A percentile compares a stretch with the other conserved stretches of the same genome.
phyloP scores from a whole-genome alignment of 2,329 filamentous ascomycete species.

The Blastomyces gilchristii region DNA sequence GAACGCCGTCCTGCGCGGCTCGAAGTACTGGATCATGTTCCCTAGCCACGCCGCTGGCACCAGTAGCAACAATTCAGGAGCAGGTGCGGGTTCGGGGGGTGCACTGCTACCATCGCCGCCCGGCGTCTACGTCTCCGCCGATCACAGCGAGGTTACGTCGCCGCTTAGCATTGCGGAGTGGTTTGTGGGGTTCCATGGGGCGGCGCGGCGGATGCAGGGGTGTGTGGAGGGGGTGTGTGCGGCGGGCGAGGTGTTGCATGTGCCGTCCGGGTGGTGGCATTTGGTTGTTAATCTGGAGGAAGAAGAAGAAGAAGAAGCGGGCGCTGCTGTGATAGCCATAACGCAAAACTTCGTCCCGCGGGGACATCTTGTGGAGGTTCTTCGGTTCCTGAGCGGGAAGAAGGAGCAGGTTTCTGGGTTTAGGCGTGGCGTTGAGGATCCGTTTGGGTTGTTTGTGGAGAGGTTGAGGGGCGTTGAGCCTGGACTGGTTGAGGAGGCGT shows the following conservation, averaged over 20 bases:
- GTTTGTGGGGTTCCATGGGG: conserved; percentile 77
- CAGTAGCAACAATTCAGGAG: not conserved
- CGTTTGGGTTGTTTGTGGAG: conserved; percentile 64
- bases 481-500: conserved; percentile 54
- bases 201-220: conserved; percentile 63
- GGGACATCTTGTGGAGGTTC: conserved; percentile 60
- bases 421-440: conserved; percentile 53
- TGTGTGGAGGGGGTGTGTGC: conserved; percentile 78
- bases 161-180: conserved; percentile 96
- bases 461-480: conserved; percentile 50
- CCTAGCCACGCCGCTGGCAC: conserved; percentile 42
- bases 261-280: conserved; percentile 95
- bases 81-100: not conserved
- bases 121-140: conserved; percentile 78
- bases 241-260: conserved; percentile 78
- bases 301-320: not conserved
- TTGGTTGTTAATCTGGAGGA: conserved; percentile 62
- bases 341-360: conserved; percentile 90
- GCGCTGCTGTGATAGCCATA: conserved; percentile 59
- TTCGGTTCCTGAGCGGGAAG: conserved; percentile 73
- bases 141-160: conserved; percentile 86
- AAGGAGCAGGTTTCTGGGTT: conserved; percentile 84
- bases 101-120: conserved; percentile 54
- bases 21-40: conserved; percentile 99
- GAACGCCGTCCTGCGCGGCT: conserved; percentile 84